Evolutionary conservation across 139 green algal species (phyloP).

Genomic region (Gonium pectorale): DNA sequence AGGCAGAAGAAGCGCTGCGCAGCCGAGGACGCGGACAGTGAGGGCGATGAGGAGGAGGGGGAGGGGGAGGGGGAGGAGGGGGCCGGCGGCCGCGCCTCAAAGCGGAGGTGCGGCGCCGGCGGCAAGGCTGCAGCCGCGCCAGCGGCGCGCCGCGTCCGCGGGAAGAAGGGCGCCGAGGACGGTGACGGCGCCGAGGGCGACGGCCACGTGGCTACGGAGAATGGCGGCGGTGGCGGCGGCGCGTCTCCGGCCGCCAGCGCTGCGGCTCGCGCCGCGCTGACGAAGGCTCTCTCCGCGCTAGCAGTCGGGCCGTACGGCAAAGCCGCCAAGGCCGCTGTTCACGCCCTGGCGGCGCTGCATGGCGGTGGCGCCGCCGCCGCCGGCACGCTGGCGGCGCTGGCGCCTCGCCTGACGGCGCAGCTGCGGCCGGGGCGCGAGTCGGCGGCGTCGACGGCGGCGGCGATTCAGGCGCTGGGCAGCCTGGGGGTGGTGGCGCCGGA

Average conservation of each 20-base stretch:
- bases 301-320: constrained; percentile 58
- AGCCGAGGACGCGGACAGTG: neutral
- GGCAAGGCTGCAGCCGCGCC: neutral
- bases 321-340: constrained; percentile 64
- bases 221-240: neutral
- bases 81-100: neutral
- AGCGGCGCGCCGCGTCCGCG: neutral
- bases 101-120: neutral
- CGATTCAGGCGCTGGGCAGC: constrained; percentile 58
- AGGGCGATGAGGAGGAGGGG: neutral
- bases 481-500: constrained; percentile 51
- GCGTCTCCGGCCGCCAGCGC: neutral
- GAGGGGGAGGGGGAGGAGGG: neutral
- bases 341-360: constrained; percentile 38
- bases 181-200: neutral
- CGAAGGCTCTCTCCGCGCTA: constrained; percentile 22
- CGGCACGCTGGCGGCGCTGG: constrained; percentile 42
- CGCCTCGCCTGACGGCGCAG: constrained; percentile 44
- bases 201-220: too few species aligned
- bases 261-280: neutral
- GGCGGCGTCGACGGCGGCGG: neutral
- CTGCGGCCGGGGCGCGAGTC: constrained; percentile 18
- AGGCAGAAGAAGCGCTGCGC: neutral
- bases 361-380: neutral
- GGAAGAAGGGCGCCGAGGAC: neutral